Evolutionary conservation across 1,284 basidiomycete species (phyloP).

Genomic region (Neolentinus lepideus): DNA sequence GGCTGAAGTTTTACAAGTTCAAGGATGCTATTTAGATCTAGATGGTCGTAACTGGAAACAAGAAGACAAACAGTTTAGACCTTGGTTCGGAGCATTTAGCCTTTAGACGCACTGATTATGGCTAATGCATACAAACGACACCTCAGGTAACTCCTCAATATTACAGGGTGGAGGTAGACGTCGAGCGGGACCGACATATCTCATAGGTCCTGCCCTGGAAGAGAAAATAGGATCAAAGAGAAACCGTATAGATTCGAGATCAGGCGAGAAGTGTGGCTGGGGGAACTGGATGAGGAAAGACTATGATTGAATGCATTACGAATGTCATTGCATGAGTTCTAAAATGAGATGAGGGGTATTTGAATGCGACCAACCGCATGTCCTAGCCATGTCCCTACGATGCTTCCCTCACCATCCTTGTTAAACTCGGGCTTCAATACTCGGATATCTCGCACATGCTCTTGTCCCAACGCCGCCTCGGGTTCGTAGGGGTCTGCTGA

Average conservation of each 20-base stretch:
- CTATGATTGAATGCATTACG: background rate
- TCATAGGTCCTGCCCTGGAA: conserved; percentile 20
- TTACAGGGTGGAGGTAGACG: conserved; percentile 24
- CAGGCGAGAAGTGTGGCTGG: background rate
- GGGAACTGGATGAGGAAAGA: background rate
- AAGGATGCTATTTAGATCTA: conserved; percentile 21
- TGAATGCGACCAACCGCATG: background rate
- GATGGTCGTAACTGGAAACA: conserved; percentile 25
- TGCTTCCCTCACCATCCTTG: background rate
- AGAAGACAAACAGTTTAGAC: conserved; percentile 1
- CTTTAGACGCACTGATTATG: conserved; percentile 24
- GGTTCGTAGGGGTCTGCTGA: background rate
- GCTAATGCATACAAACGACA: conserved; percentile 25
- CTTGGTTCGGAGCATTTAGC: conserved; percentile 3
- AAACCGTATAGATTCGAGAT: conserved; percentile 14
- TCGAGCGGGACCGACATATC: conserved; percentile 19
- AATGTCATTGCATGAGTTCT: background rate
- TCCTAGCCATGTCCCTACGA: background rate
- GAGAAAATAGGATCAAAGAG: conserved; percentile 29
- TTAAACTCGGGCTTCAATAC: background rate
- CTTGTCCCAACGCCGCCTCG: background rate
- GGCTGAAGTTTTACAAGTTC: conserved; percentile 13
- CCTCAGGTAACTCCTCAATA: conserved; percentile 22
- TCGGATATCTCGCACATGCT: background rate
- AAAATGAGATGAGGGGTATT: background rate